Base-by-base conservation (phyloP, 148 eudicot species). In the Agrostemma githago region DNA sequence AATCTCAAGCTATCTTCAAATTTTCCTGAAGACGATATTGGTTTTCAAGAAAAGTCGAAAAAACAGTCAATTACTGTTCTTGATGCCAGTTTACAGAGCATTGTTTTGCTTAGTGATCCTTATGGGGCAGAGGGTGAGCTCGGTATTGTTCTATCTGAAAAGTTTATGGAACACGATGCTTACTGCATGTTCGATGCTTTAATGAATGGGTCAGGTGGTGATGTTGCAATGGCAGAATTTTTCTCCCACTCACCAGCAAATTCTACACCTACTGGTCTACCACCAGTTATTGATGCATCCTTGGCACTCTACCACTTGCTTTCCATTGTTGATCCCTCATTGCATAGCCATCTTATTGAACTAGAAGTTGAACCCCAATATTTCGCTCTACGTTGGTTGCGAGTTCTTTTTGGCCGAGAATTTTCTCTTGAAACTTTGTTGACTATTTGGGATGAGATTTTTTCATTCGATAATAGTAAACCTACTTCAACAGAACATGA, bases 71-170 rank as follows among this genome's bases (percentile, higher is more conserved):
- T 81, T 61, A 79, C 81, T 71, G 90, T 90, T 62, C 96, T 95
- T 71, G 91, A 92, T 80, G 89, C 92, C 26, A 80, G 72, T 62
- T 72, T 87, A 75, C 96, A 86, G 82, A 80, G 83, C 43, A 85
- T 92, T 81, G 84, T 95, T 74, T 74, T 83, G 64, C 81, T 95
- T 46, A 88, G 89, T 76, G 99, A 95, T 83, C 92, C 96, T 65
- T 95, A 95, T 81, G 99, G 99, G 72, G 92, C 97, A 39, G 99
- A 95, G 83, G 99, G 99, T 74, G 97, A 95, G 83, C 90, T 95
- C 78, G 99, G 99, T 72, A 77, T 86, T 71, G 85, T 95, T 48
- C 78, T 95, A 74, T 95, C 99, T 2, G 96, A 92, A 70, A 92
- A 88, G 79, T 95, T 90, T 77, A 77, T 90, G 88, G 99, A 95